phyloP scores from a whole-genome alignment of 768 basidiomycete genomes.

The Kondoa malvinella region DNA sequence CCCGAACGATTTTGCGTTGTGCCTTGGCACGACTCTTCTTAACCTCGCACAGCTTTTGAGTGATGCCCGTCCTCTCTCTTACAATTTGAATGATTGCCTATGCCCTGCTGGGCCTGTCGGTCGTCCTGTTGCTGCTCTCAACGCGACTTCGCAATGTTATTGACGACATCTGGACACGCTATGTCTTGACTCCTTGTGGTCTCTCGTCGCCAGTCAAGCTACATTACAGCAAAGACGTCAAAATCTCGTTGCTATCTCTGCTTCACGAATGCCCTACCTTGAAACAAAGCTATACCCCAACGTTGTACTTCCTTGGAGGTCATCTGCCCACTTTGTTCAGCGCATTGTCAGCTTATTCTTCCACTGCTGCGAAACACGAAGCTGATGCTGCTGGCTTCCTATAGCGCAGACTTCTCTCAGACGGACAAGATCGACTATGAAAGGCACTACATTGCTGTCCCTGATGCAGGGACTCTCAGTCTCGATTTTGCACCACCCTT shows the following conservation, averaged over 20 bases:
- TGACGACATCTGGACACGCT: neutral
- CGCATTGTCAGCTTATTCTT: too few species aligned
- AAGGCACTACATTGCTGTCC: neutral
- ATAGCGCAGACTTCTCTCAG: neutral
- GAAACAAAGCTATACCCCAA: neutral
- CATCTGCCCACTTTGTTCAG: neutral
- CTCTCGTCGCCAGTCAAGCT: neutral
- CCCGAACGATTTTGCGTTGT: too few species aligned
- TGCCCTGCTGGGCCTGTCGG: neutral
- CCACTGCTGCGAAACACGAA: too few species aligned
- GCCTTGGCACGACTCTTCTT: too few species aligned
- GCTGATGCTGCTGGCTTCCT: too few species aligned
- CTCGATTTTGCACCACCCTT: neutral
- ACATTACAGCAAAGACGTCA: neutral
- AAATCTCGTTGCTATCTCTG: neutral
- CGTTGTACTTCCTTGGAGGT: neutral
- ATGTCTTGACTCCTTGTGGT: neutral
- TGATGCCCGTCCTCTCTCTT: too few species aligned
- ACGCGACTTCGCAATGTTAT: neutral
- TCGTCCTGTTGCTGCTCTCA: too few species aligned
- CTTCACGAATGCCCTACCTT: neutral
- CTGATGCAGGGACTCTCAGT: neutral
- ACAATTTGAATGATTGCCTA: too few species aligned
- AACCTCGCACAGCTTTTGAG: too few species aligned
- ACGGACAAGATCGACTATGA: neutral